Evolutionary conservation across 345 rosid species (phyloP).

Genomic region (Cochlearia excelsa): DNA sequence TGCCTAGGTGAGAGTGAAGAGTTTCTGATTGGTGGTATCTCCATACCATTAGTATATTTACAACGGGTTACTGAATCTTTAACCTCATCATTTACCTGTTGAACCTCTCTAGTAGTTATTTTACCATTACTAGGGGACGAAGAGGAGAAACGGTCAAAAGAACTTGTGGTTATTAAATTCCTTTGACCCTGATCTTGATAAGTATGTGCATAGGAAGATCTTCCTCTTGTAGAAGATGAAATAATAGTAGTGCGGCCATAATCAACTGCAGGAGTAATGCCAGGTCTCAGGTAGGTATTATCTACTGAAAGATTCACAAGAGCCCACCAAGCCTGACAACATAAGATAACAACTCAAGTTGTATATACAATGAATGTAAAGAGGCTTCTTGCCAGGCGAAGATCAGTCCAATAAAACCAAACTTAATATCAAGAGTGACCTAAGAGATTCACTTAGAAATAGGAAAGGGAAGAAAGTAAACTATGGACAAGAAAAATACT

Average conservation of each 20-base stretch:
- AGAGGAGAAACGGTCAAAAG: constrained; percentile 29
- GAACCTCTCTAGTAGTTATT: constrained; percentile 30
- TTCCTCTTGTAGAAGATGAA: constrained; percentile 36
- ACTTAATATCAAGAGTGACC: not conserved
- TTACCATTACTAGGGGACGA: constrained; percentile 29
- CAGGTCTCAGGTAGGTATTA: constrained; percentile 62
- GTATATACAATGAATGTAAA: not conserved
- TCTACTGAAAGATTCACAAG: constrained; percentile 51
- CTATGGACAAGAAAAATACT: not conserved
- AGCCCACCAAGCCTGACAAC: constrained; percentile 69
- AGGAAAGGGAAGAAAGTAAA: constrained; percentile 2
- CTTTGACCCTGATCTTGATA: constrained; percentile 32
- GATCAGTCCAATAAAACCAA: not conserved
- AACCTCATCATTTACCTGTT: constrained; percentile 26
- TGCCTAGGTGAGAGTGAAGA: constrained; percentile 29
- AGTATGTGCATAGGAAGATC: constrained; percentile 28
- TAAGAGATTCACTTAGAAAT: not conserved
- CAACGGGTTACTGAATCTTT: constrained; percentile 29
- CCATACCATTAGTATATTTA: constrained; percentile 28
- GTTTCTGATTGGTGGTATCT: constrained; percentile 35
- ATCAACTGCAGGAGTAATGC: constrained; percentile 49
- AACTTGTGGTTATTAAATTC: constrained; percentile 26
- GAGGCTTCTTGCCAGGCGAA: constrained; percentile 6
- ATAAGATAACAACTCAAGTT: constrained; percentile 15
- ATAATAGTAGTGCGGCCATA: constrained; percentile 19